Evolutionary conservation across 192 early-diverging fungal species (phyloP).

Genomic region (Entophlyctis luteolus): DNA sequence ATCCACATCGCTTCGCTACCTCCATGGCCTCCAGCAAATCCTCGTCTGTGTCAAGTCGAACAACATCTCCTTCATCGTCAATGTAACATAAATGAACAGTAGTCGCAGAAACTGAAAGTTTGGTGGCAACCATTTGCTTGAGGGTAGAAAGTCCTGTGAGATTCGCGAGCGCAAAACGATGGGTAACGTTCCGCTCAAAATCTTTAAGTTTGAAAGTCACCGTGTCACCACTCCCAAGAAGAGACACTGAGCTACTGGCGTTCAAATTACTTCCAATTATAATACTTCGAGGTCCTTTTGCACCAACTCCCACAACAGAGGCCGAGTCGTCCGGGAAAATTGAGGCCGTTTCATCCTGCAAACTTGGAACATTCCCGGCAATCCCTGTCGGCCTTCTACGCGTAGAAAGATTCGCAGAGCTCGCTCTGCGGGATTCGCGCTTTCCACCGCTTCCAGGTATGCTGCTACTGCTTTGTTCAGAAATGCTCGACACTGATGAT

Average conservation of each 20-base stretch:
- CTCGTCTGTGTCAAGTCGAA: constrained; percentile 73
- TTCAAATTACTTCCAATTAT: too few relatives aligned
- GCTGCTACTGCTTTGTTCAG: too few relatives aligned
- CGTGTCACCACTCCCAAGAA: background rate
- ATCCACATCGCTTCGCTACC: constrained; percentile 70
- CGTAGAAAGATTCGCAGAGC: too few relatives aligned
- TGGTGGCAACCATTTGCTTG: constrained; percentile 19
- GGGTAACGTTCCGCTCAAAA: constrained; percentile 31
- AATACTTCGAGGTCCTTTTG: too few relatives aligned
- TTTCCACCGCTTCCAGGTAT: too few relatives aligned
- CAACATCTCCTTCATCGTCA: constrained; percentile 92
- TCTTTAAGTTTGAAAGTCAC: constrained; percentile 51
- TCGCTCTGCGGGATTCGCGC: too few relatives aligned
- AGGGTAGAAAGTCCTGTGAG: constrained; percentile 24
- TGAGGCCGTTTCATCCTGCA: background rate
- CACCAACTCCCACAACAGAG: background rate
- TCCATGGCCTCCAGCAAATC: constrained; percentile 84
- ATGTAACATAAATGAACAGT: constrained; percentile 50
- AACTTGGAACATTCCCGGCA: too few relatives aligned
- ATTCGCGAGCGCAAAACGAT: constrained; percentile 33
- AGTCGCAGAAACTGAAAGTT: background rate
- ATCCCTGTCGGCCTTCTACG: too few relatives aligned
- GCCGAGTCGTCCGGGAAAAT: constrained; percentile 18
- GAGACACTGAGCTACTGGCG: background rate
- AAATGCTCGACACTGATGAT: too few relatives aligned